Evolutionary conservation across 352 stramenopile genomes (phyloP).

Genomic region (Globisporangium acanthophoron): DNA sequence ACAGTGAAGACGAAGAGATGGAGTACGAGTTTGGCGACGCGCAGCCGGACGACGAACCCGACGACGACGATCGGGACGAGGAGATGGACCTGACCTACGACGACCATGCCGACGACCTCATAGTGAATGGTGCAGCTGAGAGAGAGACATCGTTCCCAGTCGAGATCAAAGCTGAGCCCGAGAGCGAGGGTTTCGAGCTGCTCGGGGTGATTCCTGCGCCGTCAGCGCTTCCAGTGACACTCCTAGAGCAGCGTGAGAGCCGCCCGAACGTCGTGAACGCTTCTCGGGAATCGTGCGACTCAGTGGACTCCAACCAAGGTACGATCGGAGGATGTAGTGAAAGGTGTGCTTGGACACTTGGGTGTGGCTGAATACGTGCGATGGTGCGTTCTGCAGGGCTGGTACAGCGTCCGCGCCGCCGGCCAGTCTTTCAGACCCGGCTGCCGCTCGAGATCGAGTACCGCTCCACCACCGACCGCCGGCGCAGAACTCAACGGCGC

Average conservation of each 20-base stretch:
- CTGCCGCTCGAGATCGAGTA: constrained; percentile 59
- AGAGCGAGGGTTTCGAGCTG: constrained; percentile 2
- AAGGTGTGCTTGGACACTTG: neutral
- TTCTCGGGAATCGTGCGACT: constrained; percentile 9
- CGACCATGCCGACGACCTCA: neutral
- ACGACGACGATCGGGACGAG: constrained; percentile 7
- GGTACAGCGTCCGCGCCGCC: neutral
- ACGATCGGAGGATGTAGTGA: neutral
- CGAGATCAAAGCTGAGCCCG: constrained; percentile 10
- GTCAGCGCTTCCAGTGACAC: neutral
- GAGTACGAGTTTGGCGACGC: constrained; percentile 13
- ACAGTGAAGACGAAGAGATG: constrained; percentile 28
- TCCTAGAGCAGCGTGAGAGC: neutral
- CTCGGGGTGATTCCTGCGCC: neutral
- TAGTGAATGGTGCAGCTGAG: constrained; percentile 4
- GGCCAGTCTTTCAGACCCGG: constrained; percentile 42
- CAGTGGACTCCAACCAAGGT: constrained; percentile 7
- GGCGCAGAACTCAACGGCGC: constrained; percentile 22
- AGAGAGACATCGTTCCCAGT: neutral
- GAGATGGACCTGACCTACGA: neutral
- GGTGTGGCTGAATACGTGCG: neutral
- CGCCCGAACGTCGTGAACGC: neutral
- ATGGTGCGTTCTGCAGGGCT: neutral
- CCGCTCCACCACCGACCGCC: constrained; percentile 45
- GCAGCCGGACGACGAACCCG: constrained; percentile 1